Conservation (phyloP, 2,329 filamentous ascomycete species). For the Aspergillus aculeatinus region DNA sequence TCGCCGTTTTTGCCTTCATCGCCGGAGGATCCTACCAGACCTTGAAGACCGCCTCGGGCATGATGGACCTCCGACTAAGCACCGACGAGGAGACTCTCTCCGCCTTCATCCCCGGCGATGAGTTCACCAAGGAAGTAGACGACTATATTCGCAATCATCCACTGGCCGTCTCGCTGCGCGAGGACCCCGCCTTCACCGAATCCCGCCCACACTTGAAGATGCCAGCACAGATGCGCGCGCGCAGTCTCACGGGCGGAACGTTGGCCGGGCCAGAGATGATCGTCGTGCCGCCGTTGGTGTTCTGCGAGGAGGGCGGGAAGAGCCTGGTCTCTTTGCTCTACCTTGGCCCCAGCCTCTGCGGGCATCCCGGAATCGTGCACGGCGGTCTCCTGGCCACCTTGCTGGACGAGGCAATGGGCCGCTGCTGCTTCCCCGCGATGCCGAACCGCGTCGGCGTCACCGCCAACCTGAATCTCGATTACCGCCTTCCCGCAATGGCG, state of each 20-base stretch:
- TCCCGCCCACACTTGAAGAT: slow-evolving; percentile 86
- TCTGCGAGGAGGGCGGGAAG: slow-evolving; percentile 69
- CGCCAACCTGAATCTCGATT: slow-evolving; percentile 78
- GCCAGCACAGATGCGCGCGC: slow-evolving; percentile 64
- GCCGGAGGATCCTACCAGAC: slow-evolving; percentile 32
- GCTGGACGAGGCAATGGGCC: slow-evolving; percentile 83
- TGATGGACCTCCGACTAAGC: slow-evolving; percentile 45
- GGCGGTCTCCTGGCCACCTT: slow-evolving; percentile 89
- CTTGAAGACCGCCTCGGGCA: slow-evolving; percentile 24
- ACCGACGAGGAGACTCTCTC: slow-evolving; percentile 72
- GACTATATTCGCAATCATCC: slow-evolving; percentile 73
- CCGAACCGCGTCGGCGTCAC: slow-evolving; percentile 81
- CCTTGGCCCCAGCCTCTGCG: slow-evolving; percentile 76
- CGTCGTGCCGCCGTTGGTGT: slow-evolving; percentile 76
- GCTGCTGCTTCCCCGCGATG: slow-evolving; percentile 83
- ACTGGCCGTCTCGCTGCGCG: slow-evolving; percentile 67
- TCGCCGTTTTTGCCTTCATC: slow-evolving; percentile 36
- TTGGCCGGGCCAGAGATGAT: slow-evolving; percentile 74
- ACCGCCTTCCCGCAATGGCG: slow-evolving; percentile 75
- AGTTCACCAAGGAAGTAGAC: slow-evolving; percentile 61
- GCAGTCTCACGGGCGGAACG: slow-evolving; percentile 80
- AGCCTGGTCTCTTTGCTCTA: slow-evolving; percentile 71
- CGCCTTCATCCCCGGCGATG: slow-evolving; percentile 61
- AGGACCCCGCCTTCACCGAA: slow-evolving; percentile 66
- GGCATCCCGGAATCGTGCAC: slow-evolving; percentile 87